These are phyloP conservation scores for Hemileccinum rubropunctum DNA, from an alignment of 768 basidiomycete genomes.

Conservation along the genomic window DNA sequence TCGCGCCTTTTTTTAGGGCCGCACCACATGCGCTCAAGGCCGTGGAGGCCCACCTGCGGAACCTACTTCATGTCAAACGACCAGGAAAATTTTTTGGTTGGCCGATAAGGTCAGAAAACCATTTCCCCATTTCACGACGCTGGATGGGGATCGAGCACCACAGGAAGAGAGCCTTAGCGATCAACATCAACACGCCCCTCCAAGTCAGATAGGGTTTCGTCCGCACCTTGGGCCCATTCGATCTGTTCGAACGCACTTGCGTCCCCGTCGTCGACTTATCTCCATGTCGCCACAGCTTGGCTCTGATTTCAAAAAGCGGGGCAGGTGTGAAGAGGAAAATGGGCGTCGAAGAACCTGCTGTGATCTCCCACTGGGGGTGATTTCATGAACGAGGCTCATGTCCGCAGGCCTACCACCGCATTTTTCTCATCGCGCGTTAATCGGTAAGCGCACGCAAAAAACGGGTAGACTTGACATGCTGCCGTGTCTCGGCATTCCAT, in stretches of 20 bases:
- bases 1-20: background rate
- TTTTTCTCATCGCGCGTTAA: background rate
- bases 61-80: conserved; percentile 3
- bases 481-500: conserved; percentile 7
- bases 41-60: background rate
- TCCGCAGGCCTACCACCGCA: background rate
- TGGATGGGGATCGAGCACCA: background rate
- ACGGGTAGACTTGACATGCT: conserved; percentile 2
- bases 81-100: background rate
- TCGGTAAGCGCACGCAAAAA: conserved; percentile 2
- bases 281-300: background rate
- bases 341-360: background rate
- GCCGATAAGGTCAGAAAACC: conserved; percentile 4
- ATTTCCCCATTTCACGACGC: background rate
- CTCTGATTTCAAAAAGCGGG: background rate
- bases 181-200: conserved; percentile 9
- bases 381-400: conserved; percentile 2
- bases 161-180: background rate
- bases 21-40: background rate
- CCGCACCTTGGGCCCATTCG: background rate
- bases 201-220: background rate
- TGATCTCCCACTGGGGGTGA: background rate
- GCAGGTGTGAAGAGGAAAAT: background rate
- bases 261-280: background rate
- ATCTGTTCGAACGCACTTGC: background rate